Conservation (phyloP, 805 yeast genomes). For the Starmerella davenportii region DNA sequence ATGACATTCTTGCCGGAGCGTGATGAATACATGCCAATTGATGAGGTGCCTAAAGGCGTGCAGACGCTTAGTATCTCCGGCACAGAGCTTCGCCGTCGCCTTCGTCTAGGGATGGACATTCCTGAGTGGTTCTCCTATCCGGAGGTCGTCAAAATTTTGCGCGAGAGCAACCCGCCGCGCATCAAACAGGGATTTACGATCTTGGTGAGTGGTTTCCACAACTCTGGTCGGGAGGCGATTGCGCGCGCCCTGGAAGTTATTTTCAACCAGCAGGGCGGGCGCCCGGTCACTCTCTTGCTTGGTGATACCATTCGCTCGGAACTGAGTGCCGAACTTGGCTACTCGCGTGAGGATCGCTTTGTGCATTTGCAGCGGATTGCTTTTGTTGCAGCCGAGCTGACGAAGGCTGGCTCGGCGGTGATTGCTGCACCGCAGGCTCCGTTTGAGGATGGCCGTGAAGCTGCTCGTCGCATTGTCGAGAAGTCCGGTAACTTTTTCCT, state of each 20-base stretch:
- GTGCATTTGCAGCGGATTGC: conserved; percentile 33
- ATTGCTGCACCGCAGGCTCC: conserved; percentile 44
- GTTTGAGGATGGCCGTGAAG: conserved; percentile 27
- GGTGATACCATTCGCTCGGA: conserved; percentile 28
- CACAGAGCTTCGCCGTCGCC: conserved; percentile 77
- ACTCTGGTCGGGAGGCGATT: conserved; percentile 44
- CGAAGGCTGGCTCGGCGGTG: conserved; percentile 84
- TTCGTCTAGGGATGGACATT: conserved; percentile 69
- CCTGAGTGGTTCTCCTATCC: conserved; percentile 98
- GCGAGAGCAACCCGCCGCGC: conserved; percentile 89
- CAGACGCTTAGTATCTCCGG: conserved; percentile 86
- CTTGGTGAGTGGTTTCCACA: conserved; percentile 41
- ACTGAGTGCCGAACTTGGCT: conserved; percentile 27
- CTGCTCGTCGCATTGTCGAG: conserved; percentile 29
- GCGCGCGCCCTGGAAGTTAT: conserved; percentile 77
- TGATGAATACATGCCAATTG: conserved; percentile 88
- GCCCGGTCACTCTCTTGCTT: conserved; percentile 49
- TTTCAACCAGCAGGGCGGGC: conserved; percentile 76
- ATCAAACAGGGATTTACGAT: conserved; percentile 74
- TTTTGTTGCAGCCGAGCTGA: conserved; percentile 54
- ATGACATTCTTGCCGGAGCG: conserved; percentile 90
- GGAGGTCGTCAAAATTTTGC: conserved; percentile 77
- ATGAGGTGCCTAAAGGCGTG: conserved; percentile 62
- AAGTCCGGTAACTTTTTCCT: conserved; percentile 35
- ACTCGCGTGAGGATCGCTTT: conserved; percentile 25